These are phyloP conservation scores for Thoreauomyces humboldtii DNA, from an alignment of 192 early-diverging fungal genomes.

Conservation along the genomic window DNA sequence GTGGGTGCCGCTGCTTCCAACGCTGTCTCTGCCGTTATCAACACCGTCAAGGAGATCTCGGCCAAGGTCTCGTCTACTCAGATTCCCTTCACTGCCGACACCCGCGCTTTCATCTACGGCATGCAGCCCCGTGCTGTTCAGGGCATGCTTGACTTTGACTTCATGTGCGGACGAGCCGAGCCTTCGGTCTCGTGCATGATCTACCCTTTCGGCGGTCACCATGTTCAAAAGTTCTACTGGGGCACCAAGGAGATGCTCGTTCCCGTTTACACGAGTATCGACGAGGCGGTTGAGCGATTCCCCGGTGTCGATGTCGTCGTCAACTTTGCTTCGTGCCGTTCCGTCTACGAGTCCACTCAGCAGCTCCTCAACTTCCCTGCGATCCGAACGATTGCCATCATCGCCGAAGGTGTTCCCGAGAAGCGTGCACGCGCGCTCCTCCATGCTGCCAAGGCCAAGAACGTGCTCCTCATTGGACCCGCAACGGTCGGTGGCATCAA, in stretches of 20 bases:
- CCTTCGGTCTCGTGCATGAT: conserved; percentile 98
- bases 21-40: background rate
- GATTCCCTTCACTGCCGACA: conserved; percentile 73
- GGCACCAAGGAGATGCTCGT: conserved; percentile 96
- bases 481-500: conserved; percentile 99
- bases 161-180: conserved; percentile 88
- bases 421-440: conserved; percentile 90
- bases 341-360: conserved; percentile 86
- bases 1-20: background rate
- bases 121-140: conserved; percentile 99
- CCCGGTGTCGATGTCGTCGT: conserved; percentile 92
- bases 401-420: conserved; percentile 99
- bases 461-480: conserved; percentile 91
- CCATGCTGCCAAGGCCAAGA: conserved; percentile 71
- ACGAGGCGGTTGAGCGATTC: conserved; percentile 80
- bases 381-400: conserved; percentile 94
- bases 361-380: conserved; percentile 83
- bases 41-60: conserved; percentile 41
- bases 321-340: conserved; percentile 98
- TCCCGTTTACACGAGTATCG: conserved; percentile 85
- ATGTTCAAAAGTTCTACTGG: conserved; percentile 99
- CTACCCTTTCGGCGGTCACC: conserved; percentile 97
- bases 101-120: conserved; percentile 92
- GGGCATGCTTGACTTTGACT: conserved; percentile 99
- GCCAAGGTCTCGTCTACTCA: conserved; percentile 4